Evolutionary conservation across 208 protist species (phyloP).

Genomic region (Angomonas deanei): DNA sequence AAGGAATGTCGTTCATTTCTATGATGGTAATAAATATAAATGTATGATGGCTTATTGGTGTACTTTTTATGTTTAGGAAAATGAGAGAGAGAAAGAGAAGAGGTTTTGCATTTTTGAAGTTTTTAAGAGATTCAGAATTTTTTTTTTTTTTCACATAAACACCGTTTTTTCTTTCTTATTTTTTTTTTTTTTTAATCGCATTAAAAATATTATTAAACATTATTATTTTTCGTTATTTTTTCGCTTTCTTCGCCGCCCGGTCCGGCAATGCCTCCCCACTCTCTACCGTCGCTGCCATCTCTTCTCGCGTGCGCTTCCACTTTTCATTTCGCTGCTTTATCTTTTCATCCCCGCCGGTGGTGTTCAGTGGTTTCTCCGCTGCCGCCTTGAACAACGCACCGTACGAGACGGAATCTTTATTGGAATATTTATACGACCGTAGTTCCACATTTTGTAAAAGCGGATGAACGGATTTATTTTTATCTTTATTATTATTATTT

Average conservation of each 20-base stretch:
- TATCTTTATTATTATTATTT: slow-evolving; percentile 1
- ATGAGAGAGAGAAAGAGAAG: background rate
- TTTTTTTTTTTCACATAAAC: background rate
- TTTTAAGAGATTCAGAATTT: background rate
- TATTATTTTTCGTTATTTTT: background rate
- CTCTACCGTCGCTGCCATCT: background rate
- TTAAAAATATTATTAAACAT: background rate
- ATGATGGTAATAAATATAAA: slow-evolving; percentile 16
- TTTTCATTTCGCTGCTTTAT: background rate
- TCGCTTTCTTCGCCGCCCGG: background rate
- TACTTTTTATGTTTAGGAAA: slow-evolving; percentile 15
- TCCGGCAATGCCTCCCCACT: background rate
- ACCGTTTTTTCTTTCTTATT: background rate
- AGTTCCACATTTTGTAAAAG: too few relatives aligned
- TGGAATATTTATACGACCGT: too few relatives aligned
- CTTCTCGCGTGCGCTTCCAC: background rate
- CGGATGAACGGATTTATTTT: too few relatives aligned
- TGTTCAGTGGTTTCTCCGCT: background rate
- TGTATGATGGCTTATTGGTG: slow-evolving; percentile 15
- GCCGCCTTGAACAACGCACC: too few relatives aligned
- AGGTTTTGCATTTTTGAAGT: background rate
- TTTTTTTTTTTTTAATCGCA: background rate
- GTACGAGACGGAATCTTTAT: too few relatives aligned
- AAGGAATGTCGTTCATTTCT: slow-evolving; percentile 29
- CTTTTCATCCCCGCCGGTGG: background rate